These are phyloP conservation scores for Candida sanyaensis DNA, from an alignment of 1,139 yeast genomes.

Conservation along the genomic window DNA sequence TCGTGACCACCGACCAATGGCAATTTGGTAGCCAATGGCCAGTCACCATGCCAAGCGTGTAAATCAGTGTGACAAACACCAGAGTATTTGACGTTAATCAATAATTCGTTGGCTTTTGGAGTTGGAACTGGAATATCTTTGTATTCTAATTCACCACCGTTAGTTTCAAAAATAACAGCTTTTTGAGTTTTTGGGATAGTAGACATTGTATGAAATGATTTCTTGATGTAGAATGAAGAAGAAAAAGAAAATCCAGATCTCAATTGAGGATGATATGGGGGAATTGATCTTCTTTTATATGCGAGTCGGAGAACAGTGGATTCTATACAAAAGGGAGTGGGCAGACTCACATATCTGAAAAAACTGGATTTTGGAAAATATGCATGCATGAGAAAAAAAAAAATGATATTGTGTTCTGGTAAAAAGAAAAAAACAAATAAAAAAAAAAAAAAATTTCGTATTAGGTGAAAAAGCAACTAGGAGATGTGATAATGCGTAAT, in stretches of 20 bases:
- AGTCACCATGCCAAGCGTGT: conserved; percentile 82
- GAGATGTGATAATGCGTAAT: background rate
- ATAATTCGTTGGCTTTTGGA: conserved; percentile 67
- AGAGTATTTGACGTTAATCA: conserved; percentile 69
- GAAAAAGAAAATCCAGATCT: conserved; percentile 57
- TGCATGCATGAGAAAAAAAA: background rate
- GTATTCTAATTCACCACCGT: conserved; percentile 51
- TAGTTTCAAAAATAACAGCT: conserved; percentile 39
- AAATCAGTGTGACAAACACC: conserved; percentile 82
- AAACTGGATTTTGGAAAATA: background rate
- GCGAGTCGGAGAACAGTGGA: background rate
- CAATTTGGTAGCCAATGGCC: conserved; percentile 68
- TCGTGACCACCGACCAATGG: conserved; percentile 84
- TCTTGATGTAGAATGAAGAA: conserved; percentile 7
- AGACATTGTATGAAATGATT: conserved; percentile 10
- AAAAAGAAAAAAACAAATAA: too few relatives aligned
- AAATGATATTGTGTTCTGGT: background rate
- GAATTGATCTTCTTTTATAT: background rate
- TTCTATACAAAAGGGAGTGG: background rate
- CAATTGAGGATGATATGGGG: background rate
- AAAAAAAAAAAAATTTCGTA: background rate
- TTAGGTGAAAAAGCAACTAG: background rate
- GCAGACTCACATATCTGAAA: conserved; percentile 1
- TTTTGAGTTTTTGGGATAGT: conserved; percentile 38
- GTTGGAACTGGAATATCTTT: conserved; percentile 67